phyloP scores from a whole-genome alignment of 1,139 yeast genomes.

The Suhomyces bolitotheri region DNA sequence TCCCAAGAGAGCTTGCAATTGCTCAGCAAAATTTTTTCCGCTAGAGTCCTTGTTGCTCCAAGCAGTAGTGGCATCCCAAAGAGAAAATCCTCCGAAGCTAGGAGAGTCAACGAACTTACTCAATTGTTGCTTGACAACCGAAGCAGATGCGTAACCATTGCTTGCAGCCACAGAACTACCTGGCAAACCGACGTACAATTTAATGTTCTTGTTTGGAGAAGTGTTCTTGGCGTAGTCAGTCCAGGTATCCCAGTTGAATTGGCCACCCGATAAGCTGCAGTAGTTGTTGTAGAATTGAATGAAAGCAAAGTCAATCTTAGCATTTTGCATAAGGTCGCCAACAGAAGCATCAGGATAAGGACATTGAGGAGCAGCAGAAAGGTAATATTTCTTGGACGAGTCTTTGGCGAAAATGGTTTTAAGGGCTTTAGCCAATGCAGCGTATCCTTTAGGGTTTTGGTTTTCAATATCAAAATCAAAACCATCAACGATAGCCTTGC shows the following conservation, averaged over 20 bases:
- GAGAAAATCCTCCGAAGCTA: constrained; percentile 77
- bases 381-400: constrained; percentile 61
- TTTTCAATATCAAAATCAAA: constrained; percentile 50
- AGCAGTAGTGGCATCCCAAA: constrained; percentile 80
- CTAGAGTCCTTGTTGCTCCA: constrained; percentile 12
- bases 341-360: constrained; percentile 86
- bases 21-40: constrained; percentile 16
- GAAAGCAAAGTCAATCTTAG: constrained; percentile 79
- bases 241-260: constrained; percentile 90
- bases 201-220: constrained; percentile 69
- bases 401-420: constrained; percentile 58
- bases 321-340: constrained; percentile 62
- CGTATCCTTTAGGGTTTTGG: constrained; percentile 53
- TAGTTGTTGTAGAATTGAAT: constrained; percentile 93
- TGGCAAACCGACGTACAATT: constrained; percentile 72
- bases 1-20: constrained; percentile 17
- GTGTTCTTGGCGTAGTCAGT: constrained; percentile 57
- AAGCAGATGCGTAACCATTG: constrained; percentile 48
- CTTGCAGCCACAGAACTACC: constrained; percentile 71
- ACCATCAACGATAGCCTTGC: constrained; percentile 47
- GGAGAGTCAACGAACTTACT: constrained; percentile 38
- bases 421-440: constrained; percentile 60
- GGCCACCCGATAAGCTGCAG: constrained; percentile 55
- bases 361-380: constrained; percentile 96
- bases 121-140: constrained; percentile 21